Conservation (phyloP, 495 filamentous ascomycete species). For the Neurospora sublineolata region DNA sequence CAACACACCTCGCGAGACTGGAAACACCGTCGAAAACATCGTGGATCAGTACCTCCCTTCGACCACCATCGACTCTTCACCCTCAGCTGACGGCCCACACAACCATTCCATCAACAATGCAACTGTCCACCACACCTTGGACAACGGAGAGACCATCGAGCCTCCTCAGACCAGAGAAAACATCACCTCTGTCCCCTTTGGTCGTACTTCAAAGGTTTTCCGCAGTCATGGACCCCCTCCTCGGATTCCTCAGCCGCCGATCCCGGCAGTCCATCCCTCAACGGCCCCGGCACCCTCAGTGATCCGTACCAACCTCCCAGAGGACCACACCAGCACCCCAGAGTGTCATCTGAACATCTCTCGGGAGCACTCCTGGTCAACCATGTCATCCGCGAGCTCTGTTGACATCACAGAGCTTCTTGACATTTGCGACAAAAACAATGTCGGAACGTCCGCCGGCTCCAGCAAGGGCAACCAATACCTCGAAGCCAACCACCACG, state of each 20-base stretch:
- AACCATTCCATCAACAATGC: background rate
- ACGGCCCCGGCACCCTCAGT: background rate
- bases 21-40: conserved; percentile 22
- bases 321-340: background rate
- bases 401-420: background rate
- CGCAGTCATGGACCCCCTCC: background rate
- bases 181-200: background rate
- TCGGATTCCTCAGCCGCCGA: background rate
- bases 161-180: background rate
- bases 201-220: background rate
- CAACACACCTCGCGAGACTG: conserved; percentile 8
- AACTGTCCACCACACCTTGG: background rate
- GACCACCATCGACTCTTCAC: background rate
- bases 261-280: background rate
- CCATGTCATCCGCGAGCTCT: background rate
- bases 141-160: background rate
- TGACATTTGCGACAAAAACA: background rate
- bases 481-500: background rate
- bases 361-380: background rate
- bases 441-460: background rate
- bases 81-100: background rate
- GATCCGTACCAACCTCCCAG: background rate
- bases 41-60: conserved; percentile 16
- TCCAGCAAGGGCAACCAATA: background rate
- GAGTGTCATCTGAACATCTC: background rate